Conservation (phyloP, 2,329 filamentous ascomycete genomes). For the Neonectria magnoliae region DNA sequence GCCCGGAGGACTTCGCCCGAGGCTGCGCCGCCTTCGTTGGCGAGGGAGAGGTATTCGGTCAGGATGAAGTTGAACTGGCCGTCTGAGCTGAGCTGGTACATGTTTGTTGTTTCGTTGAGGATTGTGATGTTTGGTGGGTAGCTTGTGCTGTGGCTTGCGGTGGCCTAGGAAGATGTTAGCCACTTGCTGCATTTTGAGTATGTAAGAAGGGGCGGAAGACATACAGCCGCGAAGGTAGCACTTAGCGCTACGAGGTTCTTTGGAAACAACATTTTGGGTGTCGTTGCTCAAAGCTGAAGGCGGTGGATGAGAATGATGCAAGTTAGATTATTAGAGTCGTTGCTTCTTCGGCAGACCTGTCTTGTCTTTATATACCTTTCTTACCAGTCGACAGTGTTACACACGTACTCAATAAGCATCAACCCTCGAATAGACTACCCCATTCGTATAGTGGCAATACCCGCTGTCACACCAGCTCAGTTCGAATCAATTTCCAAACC, state of each 20-base stretch:
- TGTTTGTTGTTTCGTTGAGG: slow-evolving; percentile 23
- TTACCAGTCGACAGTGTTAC: not conserved
- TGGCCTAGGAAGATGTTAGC: not conserved
- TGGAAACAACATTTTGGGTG: not conserved
- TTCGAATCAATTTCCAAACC: not conserved
- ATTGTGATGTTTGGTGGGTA: slow-evolving; percentile 14
- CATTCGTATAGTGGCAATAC: not conserved
- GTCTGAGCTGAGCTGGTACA: slow-evolving; percentile 26
- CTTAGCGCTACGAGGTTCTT: not conserved
- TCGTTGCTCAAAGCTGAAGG: not conserved
- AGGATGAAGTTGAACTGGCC: slow-evolving; percentile 30
- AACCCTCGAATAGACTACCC: not conserved
- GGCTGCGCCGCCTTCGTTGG: slow-evolving; percentile 26
- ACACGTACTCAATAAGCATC: too few relatives aligned
- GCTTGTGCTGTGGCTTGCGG: not conserved
- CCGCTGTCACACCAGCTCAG: not conserved
- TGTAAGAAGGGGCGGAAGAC: not conserved
- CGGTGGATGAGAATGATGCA: not conserved
- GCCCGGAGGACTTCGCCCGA: slow-evolving; percentile 26
- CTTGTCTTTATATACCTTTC: not conserved
- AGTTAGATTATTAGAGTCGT: too few relatives aligned
- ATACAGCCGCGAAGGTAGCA: not conserved
- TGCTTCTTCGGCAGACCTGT: not conserved
- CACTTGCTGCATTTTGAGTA: too few relatives aligned
- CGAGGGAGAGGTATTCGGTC: slow-evolving; percentile 26